These are phyloP conservation scores for Limnanthes douglasii DNA, from an alignment of 345 rosid species.

Conservation along the genomic window DNA sequence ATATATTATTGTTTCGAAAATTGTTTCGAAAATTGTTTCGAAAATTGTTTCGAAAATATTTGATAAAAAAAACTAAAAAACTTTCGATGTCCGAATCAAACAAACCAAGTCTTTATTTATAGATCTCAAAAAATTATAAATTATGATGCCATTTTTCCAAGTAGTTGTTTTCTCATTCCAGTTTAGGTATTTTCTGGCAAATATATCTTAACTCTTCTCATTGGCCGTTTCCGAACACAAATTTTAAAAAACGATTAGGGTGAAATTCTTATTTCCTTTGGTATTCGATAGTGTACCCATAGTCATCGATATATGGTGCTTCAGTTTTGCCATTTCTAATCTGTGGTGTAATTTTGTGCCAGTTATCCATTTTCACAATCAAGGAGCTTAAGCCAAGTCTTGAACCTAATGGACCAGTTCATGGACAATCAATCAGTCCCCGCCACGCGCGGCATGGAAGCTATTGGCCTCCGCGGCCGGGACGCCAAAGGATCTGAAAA, in stretches of 20 bases:
- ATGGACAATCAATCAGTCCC: conserved; percentile 32
- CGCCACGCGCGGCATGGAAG: conserved; percentile 21
- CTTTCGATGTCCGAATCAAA: too few species aligned
- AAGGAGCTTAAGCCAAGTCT: conserved; percentile 44
- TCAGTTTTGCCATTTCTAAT: background rate
- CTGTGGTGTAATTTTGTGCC: background rate
- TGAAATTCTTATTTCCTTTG: background rate
- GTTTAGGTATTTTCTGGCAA: background rate
- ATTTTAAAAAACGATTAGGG: background rate
- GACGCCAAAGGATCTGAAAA: conserved; percentile 35
- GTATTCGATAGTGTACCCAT: background rate
- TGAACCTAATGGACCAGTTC: conserved; percentile 50
- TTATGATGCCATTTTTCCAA: conserved; percentile 26
- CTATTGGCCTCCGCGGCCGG: conserved; percentile 21
- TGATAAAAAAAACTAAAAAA: too few species aligned
- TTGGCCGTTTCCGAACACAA: background rate
- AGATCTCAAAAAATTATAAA: too few species aligned
- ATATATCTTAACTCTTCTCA: too few species aligned
- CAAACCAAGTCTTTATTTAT: too few species aligned
- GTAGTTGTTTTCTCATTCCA: conserved; percentile 13
- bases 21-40: too few species aligned
- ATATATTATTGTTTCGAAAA: too few species aligned
- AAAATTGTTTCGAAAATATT: too few species aligned
- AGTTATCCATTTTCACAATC: conserved; percentile 54
- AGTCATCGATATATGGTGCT: background rate